These are phyloP conservation scores for Pseudocercospora fijiensis DNA, from an alignment of 2,329 filamentous ascomycete genomes.

Conservation along the genomic window DNA sequence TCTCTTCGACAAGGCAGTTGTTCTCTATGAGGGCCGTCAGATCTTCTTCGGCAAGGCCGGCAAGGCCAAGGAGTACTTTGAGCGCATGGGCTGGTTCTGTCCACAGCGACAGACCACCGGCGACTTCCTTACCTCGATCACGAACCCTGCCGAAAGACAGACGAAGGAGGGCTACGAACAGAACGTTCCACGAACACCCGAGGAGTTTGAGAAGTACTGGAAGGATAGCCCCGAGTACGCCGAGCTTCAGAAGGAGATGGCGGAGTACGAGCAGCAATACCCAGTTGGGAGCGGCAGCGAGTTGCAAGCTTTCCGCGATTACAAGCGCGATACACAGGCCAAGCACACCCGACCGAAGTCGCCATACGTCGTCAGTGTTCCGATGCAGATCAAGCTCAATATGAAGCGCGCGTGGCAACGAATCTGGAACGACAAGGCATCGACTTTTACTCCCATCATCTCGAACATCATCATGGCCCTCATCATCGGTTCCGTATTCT, in stretches of 20 bases:
- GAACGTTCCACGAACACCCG: slow-evolving; percentile 64
- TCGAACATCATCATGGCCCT: slow-evolving; percentile 58
- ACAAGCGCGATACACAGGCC: slow-evolving; percentile 54
- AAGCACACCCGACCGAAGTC: slow-evolving; percentile 56
- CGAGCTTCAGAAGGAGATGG: slow-evolving; percentile 51
- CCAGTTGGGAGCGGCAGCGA: slow-evolving; percentile 45
- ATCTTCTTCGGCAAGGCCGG: slow-evolving; percentile 70
- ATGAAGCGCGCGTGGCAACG: slow-evolving; percentile 53
- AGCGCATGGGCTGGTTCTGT: slow-evolving; percentile 66
- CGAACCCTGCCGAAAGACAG: slow-evolving; percentile 61
- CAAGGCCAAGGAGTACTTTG: slow-evolving; percentile 64
- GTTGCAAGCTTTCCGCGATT: slow-evolving; percentile 47
- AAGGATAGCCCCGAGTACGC: slow-evolving; percentile 49
- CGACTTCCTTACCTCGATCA: slow-evolving; percentile 69
- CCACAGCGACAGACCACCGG: slow-evolving; percentile 65
- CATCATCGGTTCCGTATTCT: slow-evolving; percentile 64
- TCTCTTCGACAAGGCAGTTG: slow-evolving; percentile 70
- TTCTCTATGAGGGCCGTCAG: slow-evolving; percentile 73
- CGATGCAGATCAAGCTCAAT: slow-evolving; percentile 55
- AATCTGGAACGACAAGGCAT: slow-evolving; percentile 54
- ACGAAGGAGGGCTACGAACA: slow-evolving; percentile 59
- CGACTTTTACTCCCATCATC: slow-evolving; percentile 48
- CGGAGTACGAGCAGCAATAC: slow-evolving; percentile 50
- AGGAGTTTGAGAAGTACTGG: slow-evolving; percentile 63
- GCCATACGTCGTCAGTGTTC: slow-evolving; percentile 57